Percentiles rank a stretch among this genome's conserved stretches.
Evolutionary conservation across 768 basidiomycete species (phyloP).

Genomic region (Pulveroboletus sp.): DNA sequence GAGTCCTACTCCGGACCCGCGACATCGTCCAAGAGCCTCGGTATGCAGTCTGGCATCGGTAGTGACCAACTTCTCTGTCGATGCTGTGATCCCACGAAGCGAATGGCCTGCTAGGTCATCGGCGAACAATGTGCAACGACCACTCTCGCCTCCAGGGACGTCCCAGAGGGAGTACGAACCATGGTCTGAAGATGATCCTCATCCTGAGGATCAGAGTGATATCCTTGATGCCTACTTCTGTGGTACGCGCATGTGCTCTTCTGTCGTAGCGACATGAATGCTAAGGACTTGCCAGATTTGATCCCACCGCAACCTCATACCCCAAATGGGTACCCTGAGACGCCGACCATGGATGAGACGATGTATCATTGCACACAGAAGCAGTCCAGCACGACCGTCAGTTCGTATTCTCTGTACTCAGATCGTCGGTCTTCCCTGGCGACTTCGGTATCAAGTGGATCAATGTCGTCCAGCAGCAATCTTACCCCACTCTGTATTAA

Average conservation of each 20-base stretch:
- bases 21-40: conserved; percentile 34
- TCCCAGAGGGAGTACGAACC: conserved; percentile 12
- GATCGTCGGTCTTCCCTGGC: conserved; percentile 26
- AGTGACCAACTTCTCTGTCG: conserved; percentile 52
- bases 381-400: conserved; percentile 5
- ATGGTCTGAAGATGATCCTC: conserved; percentile 24
- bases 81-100: conserved; percentile 48
- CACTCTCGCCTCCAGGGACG: conserved; percentile 17
- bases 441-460: conserved; percentile 36
- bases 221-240: conserved; percentile 41
- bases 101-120: conserved; percentile 14
- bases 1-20: conserved; percentile 17
- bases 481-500: conserved; percentile 48
- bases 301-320: conserved; percentile 14
- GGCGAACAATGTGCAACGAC: conserved; percentile 9
- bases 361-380: conserved; percentile 6
- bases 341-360: conserved; percentile 14
- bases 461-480: conserved; percentile 27
- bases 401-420: conserved; percentile 7
- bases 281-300: conserved; percentile 19
- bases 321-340: conserved; percentile 16
- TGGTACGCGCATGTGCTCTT: conserved; percentile 21
- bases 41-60: conserved; percentile 53
- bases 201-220: conserved; percentile 29
- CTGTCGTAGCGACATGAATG: not conserved